A percentile compares a stretch with the other conserved stretches of the same genome.
These are phyloP conservation scores for Fusarium coffeatum DNA, from an alignment of 2,329 filamentous ascomycete genomes.

Conservation along the genomic window DNA sequence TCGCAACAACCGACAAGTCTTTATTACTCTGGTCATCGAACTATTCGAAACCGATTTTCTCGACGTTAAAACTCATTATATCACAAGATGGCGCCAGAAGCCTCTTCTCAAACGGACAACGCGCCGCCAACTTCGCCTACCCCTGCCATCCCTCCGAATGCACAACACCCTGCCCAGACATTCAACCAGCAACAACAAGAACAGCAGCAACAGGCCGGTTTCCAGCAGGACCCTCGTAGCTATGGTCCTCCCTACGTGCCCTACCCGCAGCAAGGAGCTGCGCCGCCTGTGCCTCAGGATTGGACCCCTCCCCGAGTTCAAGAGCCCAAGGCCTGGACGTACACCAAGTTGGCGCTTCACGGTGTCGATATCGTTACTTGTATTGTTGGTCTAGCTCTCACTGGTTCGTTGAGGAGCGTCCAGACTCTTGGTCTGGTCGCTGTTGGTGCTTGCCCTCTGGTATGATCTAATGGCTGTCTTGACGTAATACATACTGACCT, in stretches of 20 bases:
- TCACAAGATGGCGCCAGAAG: constrained; percentile 40
- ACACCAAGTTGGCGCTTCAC: constrained; percentile 50
- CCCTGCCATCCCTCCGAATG: constrained; percentile 21
- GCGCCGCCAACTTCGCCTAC: constrained; percentile 12
- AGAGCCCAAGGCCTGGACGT: constrained; percentile 43
- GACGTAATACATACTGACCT: neutral
- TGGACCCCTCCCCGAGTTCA: constrained; percentile 28
- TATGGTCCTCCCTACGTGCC: constrained; percentile 45
- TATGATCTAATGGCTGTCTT: constrained; percentile 9
- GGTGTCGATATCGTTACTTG: constrained; percentile 42
- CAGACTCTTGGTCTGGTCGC: constrained; percentile 20
- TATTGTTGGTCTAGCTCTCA: constrained; percentile 46
- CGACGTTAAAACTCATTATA: neutral
- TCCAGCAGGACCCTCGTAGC: constrained; percentile 39
- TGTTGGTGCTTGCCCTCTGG: constrained; percentile 35
- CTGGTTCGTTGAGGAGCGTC: constrained; percentile 37
- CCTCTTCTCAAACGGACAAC: constrained; percentile 39
- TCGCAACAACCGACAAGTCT: neutral
- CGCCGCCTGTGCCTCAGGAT: constrained; percentile 22
- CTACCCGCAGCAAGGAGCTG: constrained; percentile 31
- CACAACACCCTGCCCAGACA: constrained; percentile 24
- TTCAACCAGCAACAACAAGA: constrained; percentile 19
- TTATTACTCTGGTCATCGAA: neutral
- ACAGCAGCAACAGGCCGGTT: constrained; percentile 24
- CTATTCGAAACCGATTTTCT: neutral